Evolutionary conservation across 2,329 filamentous ascomycete genomes (phyloP), one percentile per base, ranked within the genome.

Genomic region (Fusarium mexicanum): DNA sequence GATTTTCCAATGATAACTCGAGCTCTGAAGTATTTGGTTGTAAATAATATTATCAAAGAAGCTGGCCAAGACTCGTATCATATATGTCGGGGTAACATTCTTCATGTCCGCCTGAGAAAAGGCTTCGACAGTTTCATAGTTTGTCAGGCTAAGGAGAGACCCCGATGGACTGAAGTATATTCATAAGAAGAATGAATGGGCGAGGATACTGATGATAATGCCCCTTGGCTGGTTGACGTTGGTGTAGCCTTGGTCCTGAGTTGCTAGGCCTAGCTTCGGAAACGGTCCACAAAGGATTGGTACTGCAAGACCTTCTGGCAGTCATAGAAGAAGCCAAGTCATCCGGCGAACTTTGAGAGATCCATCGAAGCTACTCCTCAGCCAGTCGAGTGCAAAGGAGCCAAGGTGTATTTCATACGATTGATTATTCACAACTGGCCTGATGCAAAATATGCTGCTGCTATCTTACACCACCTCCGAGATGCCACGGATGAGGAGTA

Each of bases 381-480:
- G 53, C 74, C 74, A 7, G 46, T 43, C 2, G 62, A 67, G 22
- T 71, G 64, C n/a, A 51, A 74, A 18, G 78, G 71, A 12, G 85
- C 82, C 3, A 79, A 82, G 29, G 79, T 84, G 18, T 87, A 86
- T 73, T 79, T 87, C 55, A 80, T 87, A 66, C 84, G 84, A 17
- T 80, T 82, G 67, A 85, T 87, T 41, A 76, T 88, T 11, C 86
- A 87, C 71, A 84, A 87, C 77, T 87, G 86, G 86, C 80, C 84
- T 0, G 83, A 87, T 47, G 77, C 78, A 7, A 76, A 84, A 29
- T 75, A 78, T 3, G 67, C 75, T 17, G 61, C 67, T 16, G 64
- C 66, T 20, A 85, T 86, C 40, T 71, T 82, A 4, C 43, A 55
- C 10, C 58, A 73, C 31, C 40, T 74, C 8, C 53, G 63, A 35